These are phyloP conservation scores for Dorcoceras hygrometricum DNA, from an alignment of 257 asterid genomes.

Conservation along the genomic window DNA sequence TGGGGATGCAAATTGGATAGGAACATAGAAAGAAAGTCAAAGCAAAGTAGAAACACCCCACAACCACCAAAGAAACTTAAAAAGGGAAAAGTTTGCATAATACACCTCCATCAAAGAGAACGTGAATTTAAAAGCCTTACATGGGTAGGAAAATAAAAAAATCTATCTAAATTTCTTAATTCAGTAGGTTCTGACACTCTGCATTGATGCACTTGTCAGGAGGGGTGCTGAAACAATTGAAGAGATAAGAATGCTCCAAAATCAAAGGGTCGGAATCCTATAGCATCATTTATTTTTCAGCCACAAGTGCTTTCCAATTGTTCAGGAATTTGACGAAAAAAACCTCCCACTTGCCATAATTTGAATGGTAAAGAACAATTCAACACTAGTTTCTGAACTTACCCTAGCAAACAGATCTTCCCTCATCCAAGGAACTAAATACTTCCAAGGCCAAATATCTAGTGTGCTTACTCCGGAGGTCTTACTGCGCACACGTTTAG, in stretches of 20 bases:
- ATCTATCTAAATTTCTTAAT: background rate
- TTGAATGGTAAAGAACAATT: conserved; percentile 12
- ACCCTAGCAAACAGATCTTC: conserved; percentile 96
- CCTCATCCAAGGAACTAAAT: conserved; percentile 99
- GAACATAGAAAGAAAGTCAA: conserved; percentile 12
- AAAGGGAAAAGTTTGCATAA: background rate
- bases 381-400: conserved; percentile 32
- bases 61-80: background rate
- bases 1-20: background rate
- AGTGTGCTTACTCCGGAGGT: conserved; percentile 70
- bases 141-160: conserved; percentile 8
- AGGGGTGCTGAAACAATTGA: background rate
- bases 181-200: conserved; percentile 12
- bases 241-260: background rate
- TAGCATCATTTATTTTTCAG: background rate
- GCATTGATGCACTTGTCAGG: background rate
- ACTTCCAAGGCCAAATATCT: conserved; percentile 99
- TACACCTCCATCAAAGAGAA: background rate
- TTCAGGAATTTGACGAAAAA: conserved; percentile 12
- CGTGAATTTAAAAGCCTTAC: background rate
- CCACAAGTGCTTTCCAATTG: conserved; percentile 6
- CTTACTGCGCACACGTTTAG: conserved; percentile 53
- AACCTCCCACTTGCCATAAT: background rate
- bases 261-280: background rate
- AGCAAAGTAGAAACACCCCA: conserved; percentile 6